Percentiles rank a stretch among this genome's conserved stretches.
Evolutionary conservation across 371 early-diverging fungal genomes (phyloP).

Genomic region (Mortierella sp.): DNA sequence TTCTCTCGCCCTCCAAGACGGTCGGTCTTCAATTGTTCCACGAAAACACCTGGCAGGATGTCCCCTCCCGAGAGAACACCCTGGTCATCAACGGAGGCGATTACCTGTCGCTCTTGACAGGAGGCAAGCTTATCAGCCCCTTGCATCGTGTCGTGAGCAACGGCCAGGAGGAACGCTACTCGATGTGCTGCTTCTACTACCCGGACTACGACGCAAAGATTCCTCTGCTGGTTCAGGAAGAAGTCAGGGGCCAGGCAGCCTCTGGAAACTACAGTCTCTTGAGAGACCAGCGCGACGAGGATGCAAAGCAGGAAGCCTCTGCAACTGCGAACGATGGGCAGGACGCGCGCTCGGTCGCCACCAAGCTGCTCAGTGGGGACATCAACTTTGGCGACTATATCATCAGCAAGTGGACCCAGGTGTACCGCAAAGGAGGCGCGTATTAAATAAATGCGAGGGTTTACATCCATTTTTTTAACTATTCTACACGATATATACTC

Average conservation of each 20-base stretch:
- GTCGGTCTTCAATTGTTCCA: conserved; percentile 61
- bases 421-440: conserved; percentile 52
- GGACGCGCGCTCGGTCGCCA: conserved; percentile 33
- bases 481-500: background rate
- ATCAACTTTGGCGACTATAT: conserved; percentile 58
- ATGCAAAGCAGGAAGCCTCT: conserved; percentile 16
- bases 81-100: conserved; percentile 72
- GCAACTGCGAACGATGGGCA: background rate
- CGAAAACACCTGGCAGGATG: conserved; percentile 60
- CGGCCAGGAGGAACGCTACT: conserved; percentile 53
- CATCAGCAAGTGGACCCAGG: conserved; percentile 56
- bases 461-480: background rate
- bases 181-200: conserved; percentile 59
- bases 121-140: conserved; percentile 63
- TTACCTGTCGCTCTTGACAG: conserved; percentile 64
- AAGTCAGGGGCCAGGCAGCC: conserved; percentile 41
- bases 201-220: conserved; percentile 54
- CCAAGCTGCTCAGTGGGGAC: conserved; percentile 42
- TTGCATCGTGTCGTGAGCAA: conserved; percentile 66
- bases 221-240: conserved; percentile 46
- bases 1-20: conserved; percentile 58
- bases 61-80: conserved; percentile 58
- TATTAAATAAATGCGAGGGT: conserved; percentile 12
- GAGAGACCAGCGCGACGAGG: conserved; percentile 45
- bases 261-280: conserved; percentile 50